Percentiles rank a stretch among this genome's conserved stretches.
Conservation (phyloP, 768 basidiomycete species). For the Leucocoprinus sp. region DNA sequence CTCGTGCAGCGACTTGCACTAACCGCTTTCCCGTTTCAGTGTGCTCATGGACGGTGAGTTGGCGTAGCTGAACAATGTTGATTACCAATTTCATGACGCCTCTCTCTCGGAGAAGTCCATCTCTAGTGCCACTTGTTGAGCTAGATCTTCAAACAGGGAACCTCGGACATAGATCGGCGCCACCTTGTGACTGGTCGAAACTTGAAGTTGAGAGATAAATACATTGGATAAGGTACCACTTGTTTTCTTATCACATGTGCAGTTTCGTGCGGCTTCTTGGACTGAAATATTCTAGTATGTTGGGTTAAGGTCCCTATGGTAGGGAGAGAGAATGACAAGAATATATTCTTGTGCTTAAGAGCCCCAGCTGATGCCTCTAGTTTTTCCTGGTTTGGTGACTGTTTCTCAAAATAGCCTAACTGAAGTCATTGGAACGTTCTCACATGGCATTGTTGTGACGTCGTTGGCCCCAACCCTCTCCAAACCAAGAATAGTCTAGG, state of each 20-base stretch:
- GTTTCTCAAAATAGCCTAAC: neutral
- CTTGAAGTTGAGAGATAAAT: slow-evolving; percentile 12
- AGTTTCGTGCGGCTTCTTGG: slow-evolving; percentile 2
- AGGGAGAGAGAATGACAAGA: slow-evolving; percentile 5
- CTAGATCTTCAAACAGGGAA: slow-evolving; percentile 14
- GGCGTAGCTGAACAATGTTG: slow-evolving; percentile 7
- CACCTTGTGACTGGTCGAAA: slow-evolving; percentile 20
- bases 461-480: neutral
- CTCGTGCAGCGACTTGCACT: slow-evolving; percentile 61
- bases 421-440: neutral
- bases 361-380: neutral
- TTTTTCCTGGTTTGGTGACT: neutral
- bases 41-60: slow-evolving; percentile 85
- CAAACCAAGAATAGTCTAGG: no score
- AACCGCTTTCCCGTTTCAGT: slow-evolving; percentile 86
- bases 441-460: neutral
- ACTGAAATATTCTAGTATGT: neutral
- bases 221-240: slow-evolving; percentile 4
- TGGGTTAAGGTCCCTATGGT: neutral
- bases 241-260: slow-evolving; percentile 7
- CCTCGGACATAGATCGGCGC: slow-evolving; percentile 14
- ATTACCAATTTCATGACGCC: neutral
- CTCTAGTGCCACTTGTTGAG: slow-evolving; percentile 31
- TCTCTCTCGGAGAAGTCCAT: slow-evolving; percentile 24
- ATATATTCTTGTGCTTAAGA: slow-evolving; percentile 1